Percentiles rank a stretch among this genome's conserved stretches.
phyloP scores from a whole-genome alignment of 805 yeast genomes.

The Teunomyces lycoperdinae region DNA sequence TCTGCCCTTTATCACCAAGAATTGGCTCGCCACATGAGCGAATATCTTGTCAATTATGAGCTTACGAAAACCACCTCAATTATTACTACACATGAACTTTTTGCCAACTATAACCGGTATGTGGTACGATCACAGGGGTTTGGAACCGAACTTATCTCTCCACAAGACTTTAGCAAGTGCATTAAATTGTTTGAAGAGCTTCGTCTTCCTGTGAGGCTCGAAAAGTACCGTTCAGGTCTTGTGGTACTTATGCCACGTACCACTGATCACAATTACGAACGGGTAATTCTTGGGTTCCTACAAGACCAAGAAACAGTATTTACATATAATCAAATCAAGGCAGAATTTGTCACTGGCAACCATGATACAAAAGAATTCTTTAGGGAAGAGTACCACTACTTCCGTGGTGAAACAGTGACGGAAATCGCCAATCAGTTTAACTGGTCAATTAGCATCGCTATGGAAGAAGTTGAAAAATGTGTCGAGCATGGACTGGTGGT shows the following conservation, averaged over 20 bases:
- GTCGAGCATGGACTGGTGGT: slow-evolving; percentile 56
- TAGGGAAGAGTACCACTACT: slow-evolving; percentile 18
- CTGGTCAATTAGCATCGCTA: slow-evolving; percentile 66
- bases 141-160: slow-evolving; percentile 65
- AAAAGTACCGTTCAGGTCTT: slow-evolving; percentile 32
- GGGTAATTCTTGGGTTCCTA: slow-evolving; percentile 23
- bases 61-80: slow-evolving; percentile 33
- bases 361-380: slow-evolving; percentile 14
- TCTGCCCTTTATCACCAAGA: slow-evolving; percentile 54
- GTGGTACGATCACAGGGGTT: slow-evolving; percentile 36
- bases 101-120: slow-evolving; percentile 40
- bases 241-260: slow-evolving; percentile 26
- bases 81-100: slow-evolving; percentile 41
- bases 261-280: slow-evolving; percentile 24
- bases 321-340: slow-evolving; percentile 21
- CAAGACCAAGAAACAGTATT: slow-evolving; percentile 21
- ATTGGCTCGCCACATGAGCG: slow-evolving; percentile 75
- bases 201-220: slow-evolving; percentile 52
- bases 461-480: slow-evolving; percentile 60
- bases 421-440: slow-evolving; percentile 49
- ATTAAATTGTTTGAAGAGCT: slow-evolving; percentile 54
- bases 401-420: slow-evolving; percentile 34
- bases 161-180: slow-evolving; percentile 64
- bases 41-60: slow-evolving; percentile 47
- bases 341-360: slow-evolving; percentile 18